These are phyloP conservation scores for Betula pendula DNA, from an alignment of 306 rosid species.

Conservation along the genomic window DNA sequence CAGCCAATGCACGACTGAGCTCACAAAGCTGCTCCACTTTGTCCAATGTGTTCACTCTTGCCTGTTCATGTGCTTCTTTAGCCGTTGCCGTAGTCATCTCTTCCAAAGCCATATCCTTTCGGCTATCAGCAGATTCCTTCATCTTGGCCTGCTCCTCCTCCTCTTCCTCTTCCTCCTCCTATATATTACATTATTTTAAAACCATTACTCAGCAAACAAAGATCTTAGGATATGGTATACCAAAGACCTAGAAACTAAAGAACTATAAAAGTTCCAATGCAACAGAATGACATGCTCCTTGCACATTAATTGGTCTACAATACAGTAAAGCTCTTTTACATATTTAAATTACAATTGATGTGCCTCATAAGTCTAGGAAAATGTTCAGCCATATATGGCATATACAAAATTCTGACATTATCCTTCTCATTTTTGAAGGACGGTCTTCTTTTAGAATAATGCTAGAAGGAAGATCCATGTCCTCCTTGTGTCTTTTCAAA, in stretches of 20 bases:
- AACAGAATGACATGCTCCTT: background rate
- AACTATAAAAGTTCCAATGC: background rate
- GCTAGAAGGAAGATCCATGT: no score
- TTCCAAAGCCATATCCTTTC: conserved; percentile 68
- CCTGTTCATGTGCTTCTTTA: conserved; percentile 72
- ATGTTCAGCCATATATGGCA: background rate
- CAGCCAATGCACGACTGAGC: conserved; percentile 91
- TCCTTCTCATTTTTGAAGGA: background rate
- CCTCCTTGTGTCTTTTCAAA: no score
- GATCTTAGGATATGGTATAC: background rate
- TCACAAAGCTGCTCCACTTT: conserved; percentile 89
- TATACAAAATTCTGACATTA: background rate
- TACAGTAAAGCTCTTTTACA: background rate
- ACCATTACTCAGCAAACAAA: conserved; percentile 4
- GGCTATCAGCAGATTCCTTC: conserved; percentile 48
- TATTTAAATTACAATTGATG: background rate
- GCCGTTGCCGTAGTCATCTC: conserved; percentile 76
- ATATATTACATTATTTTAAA: conserved; percentile 17
- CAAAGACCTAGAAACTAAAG: conserved; percentile 9
- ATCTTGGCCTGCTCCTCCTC: conserved; percentile 67
- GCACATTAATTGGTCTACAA: background rate
- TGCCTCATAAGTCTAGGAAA: background rate
- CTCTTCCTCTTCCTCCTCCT: conserved; percentile 86
- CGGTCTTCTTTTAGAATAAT: background rate
- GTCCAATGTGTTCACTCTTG: conserved; percentile 64